Evolutionary conservation across 2,329 filamentous ascomycete genomes (phyloP).

Genomic region (Neoarthrinium moseri): DNA sequence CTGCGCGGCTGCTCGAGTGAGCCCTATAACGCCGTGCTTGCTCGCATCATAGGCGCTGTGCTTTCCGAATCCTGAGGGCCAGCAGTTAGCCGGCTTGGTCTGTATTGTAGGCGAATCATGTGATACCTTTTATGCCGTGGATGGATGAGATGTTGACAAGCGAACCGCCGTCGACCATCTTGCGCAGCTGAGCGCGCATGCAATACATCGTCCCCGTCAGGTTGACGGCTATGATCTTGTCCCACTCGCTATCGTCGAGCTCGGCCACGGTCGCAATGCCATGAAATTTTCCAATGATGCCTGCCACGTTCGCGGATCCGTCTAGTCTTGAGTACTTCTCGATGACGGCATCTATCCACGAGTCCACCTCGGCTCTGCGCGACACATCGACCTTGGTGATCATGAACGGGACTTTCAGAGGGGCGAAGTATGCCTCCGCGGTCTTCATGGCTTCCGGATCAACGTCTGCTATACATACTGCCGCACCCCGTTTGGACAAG

Average conservation of each 20-base stretch:
- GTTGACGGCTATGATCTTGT: conserved; percentile 45
- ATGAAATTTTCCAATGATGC: conserved; percentile 44
- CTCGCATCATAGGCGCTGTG: conserved; percentile 36
- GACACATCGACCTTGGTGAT: conserved; percentile 47
- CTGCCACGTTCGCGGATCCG: conserved; percentile 55
- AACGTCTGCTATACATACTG: conserved; percentile 28
- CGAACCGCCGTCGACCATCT: conserved; percentile 48
- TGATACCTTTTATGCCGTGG: conserved; percentile 46
- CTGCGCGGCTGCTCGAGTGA: conserved; percentile 34
- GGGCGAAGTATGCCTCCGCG: conserved; percentile 24
- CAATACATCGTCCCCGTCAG: conserved; percentile 53
- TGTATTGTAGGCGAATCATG: conserved; percentile 5
- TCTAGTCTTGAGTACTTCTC: conserved; percentile 50
- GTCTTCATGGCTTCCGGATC: conserved; percentile 23
- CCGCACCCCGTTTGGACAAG: conserved; percentile 26
- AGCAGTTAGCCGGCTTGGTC: not conserved
- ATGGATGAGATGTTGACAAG: conserved; percentile 59
- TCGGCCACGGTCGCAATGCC: conserved; percentile 37
- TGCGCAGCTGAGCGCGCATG: conserved; percentile 41
- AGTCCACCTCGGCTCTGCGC: conserved; percentile 44
- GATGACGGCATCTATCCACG: conserved; percentile 47
- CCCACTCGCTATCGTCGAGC: conserved; percentile 46
- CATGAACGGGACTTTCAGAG: conserved; percentile 23
- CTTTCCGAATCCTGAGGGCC: conserved; percentile 35
- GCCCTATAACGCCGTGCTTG: conserved; percentile 36